Evolutionary conservation across 768 basidiomycete genomes (phyloP), one percentile per base, ranked within the genome.

Genomic region (Auricularia cornea): DNA sequence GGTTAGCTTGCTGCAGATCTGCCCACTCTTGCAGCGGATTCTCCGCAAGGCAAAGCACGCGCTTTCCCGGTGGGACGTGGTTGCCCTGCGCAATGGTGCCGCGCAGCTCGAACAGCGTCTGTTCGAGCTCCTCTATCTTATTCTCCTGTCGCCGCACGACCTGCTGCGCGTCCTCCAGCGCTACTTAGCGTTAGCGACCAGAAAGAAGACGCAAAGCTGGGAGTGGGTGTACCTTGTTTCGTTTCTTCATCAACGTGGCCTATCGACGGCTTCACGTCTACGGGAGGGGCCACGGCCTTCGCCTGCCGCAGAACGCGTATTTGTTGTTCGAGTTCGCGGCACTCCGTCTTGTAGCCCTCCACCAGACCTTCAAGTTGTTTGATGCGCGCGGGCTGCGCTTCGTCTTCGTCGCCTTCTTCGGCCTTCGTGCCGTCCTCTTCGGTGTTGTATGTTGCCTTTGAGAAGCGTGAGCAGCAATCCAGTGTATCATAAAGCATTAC

Each of bases 1-100:
- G 80, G 23, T 82, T 86, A 26, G 82, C 87, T 66, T 87, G 82
- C 59, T 94, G 81, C 31, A 92, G 76, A 54, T 91, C 90, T 16
- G 83, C 83, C 84, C 92, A 92, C 66, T 86, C 79, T 67, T 87
- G 81, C n/a, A 90, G 91, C 0, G 95, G 95, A 68, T 94, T 95
- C 54, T 89, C 85, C 8, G 74, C 75, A 66, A 95, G 73, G 59
- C 83, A 80, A n/a, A 92, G 73, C 1, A 92, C 81, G 3, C 88
- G 85, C 23, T 82, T 78, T 41, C 83, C 83, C 0, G 88, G 88
- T 0, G 92, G 90, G 0, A 91, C 79, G 67, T 91, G 88, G 48
- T 86, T 76, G 3, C 91, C 92, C 0, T 81, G 84, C 0, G 85
- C 90, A 30, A 92, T 86, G 71, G 89, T 86, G 0, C 90, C 90